Base-by-base conservation (phyloP, 1,284 basidiomycete species). In the Pholiota adiposa region DNA sequence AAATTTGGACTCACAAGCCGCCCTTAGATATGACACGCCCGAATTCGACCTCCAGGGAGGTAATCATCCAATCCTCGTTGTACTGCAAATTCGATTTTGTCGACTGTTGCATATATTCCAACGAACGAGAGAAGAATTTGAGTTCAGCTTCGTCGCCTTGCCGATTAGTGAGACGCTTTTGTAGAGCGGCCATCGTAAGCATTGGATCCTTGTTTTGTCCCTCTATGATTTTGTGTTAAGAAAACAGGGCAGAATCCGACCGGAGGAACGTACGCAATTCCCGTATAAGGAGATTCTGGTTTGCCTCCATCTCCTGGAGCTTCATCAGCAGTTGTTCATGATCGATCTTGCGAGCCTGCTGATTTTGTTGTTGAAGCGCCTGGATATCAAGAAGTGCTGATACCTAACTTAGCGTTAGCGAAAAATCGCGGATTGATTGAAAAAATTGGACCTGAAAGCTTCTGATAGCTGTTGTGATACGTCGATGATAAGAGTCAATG, bases 1-100 rank as follows among this genome's bases (percentile, higher is more conserved):
- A 16, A n/a, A 14, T n/a, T n/a, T n/a, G 18, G 38, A 52, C 68
- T 54, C 34, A 68, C 68, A 69, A 69, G 11, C 67, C 67, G 18
- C 68, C 67, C 29, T 21, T 34, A 0, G 29, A 34, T 3, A 12
- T 54, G 51, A 29, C 68, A 64, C 48, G 64, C 60, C 50, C 48
- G 11, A 50, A 50, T 29, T 50, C 48, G 9, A 50, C 48, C 29
- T 50, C 48, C 2, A 50, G 48, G 21, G 48, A 50, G 27, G 48
- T 50, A 14, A 50, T 34, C 48, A 50, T 50, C 48, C 48, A 50
- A 34, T 16, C 9, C 12, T 50, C 48, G 29, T n/a, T n/a, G n/a
- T 33, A 50, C 4, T 50, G 29, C 29, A 50, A 8, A 2, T 19
- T 9, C 3, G 8, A 9, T 19, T 29, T 29, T 1, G 29, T 33